Percentiles rank a stretch among this genome's conserved stretches.
These are phyloP conservation scores for Pseudocercospora ulei DNA, from an alignment of 2,329 filamentous ascomycete species.

Conservation along the genomic window DNA sequence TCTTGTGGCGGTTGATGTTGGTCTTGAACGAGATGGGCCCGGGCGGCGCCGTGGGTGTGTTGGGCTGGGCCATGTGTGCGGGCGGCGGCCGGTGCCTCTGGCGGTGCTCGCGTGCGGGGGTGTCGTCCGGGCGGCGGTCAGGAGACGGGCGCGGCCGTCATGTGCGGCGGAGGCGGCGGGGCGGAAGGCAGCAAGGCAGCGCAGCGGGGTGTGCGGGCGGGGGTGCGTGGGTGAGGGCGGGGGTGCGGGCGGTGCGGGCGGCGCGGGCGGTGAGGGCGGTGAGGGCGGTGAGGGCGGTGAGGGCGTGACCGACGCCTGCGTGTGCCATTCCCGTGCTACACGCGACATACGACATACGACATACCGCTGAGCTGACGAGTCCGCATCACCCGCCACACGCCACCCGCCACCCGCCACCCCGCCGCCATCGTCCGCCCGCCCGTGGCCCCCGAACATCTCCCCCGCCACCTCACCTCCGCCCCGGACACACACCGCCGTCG, in stretches of 20 bases:
- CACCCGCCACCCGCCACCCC: background rate
- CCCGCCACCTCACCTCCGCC: background rate
- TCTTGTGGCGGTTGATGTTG: constrained; percentile 81
- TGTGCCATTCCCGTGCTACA: no score
- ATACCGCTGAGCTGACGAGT: no score
- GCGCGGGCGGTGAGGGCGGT: no score
- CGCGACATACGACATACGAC: no score
- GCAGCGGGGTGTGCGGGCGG: no score
- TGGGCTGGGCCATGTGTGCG: constrained; percentile 21
- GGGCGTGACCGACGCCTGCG: no score
- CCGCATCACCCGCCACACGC: background rate
- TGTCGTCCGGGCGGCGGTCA: background rate
- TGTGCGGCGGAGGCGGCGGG: background rate
- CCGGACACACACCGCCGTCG: no score
- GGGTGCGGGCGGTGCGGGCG: no score
- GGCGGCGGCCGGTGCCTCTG: background rate
- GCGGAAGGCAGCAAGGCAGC: background rate
- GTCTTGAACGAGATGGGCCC: constrained; percentile 56
- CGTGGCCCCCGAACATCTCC: constrained; percentile 1
- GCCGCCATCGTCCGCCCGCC: background rate
- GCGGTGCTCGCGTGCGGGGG: background rate
- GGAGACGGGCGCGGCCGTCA: background rate
- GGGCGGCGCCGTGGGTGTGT: constrained; percentile 14
- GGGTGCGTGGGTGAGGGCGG: no score
- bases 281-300: no score